Base-by-base conservation (phyloP, 2,329 filamentous ascomycete genomes). In the Hypoxylon sp. region DNA sequence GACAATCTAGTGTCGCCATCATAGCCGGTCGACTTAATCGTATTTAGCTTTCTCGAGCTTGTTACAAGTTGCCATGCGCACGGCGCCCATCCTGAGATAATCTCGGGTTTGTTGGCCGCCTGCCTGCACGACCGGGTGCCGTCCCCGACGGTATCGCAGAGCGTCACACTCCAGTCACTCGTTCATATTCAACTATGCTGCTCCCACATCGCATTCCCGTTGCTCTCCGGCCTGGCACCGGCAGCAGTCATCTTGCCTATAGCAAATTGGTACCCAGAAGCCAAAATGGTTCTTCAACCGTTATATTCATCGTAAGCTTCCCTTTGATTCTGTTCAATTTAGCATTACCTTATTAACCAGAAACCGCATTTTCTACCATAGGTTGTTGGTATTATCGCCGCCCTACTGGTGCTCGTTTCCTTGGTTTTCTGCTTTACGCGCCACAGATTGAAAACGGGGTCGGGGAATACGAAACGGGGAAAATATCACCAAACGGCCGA, bases 381-480 rank as follows among this genome's bases (percentile, higher is more conserved):
- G 75, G 64, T 75, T 46, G 68, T 75, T 35, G 65, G 73, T 3
- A 51, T 75, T 22, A 46, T 74, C 24, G 65, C n/a, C 26, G 69
- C 58, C 33, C 46, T 75, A 54, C 13, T 74, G 5, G 42, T 76
- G 17, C 35, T 64, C 29, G 42, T 70, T 46, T 48, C 63, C 19
- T 39, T 70, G 9, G 54, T 69, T 33, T 62, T 68, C 19, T 73
- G 70, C 48, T 66, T 50, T 58, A 65, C 55, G 24, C 58, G 60
- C 46, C 50, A 63, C 19, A 63, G 56, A 35, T 24, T 58, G 33
- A 57, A 53, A 22, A 22, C 42, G 19, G 52, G 63, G 8, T 33
- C 37, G 2, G 54, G 51, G 14, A 57, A 2, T 81, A 81, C 4
- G 78, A 75, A 54, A 76, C 77, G 47, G 78, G 80, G 48, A 37